A percentile compares a stretch with the other conserved stretches of the same genome.
phyloP scores from a whole-genome alignment of 2,329 filamentous ascomycete species.

The Talaromyces piceae region DNA sequence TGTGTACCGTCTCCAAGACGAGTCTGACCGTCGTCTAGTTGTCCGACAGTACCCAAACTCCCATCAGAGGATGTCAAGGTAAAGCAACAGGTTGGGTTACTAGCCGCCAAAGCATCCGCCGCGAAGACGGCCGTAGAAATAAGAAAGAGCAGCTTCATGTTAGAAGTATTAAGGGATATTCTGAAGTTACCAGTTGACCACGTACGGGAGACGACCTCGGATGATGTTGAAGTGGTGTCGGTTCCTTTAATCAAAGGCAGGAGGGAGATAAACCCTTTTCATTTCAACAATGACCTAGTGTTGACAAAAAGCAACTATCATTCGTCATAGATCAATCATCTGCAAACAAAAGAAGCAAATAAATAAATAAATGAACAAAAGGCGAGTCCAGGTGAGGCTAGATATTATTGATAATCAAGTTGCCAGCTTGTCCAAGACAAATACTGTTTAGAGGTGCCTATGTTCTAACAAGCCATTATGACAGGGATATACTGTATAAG shows the following conservation, averaged over 20 bases:
- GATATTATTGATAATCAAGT: no score
- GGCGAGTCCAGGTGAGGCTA: no score
- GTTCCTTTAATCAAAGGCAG: neutral
- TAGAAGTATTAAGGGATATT: constrained; percentile 7
- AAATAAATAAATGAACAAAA: no score
- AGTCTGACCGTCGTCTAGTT: constrained; percentile 56
- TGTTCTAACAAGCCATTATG: no score
- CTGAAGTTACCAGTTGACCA: neutral
- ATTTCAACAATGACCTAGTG: neutral
- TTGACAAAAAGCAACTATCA: neutral
- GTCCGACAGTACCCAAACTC: constrained; percentile 48
- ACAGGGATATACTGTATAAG: no score
- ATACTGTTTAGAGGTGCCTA: no score
- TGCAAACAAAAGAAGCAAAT: neutral
- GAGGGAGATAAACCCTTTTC: neutral
- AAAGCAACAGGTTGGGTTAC: constrained; percentile 44
- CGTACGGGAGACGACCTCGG: neutral
- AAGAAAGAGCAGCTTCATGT: constrained; percentile 34
- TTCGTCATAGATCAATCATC: neutral
- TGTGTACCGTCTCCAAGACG: constrained; percentile 46
- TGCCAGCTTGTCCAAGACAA: no score
- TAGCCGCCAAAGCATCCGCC: constrained; percentile 36
- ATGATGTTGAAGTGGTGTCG: neutral
- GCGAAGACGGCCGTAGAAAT: constrained; percentile 33
- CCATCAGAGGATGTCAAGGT: constrained; percentile 44